Conservation (phyloP, 768 basidiomycete genomes). For the Mycena kentingensis region DNA sequence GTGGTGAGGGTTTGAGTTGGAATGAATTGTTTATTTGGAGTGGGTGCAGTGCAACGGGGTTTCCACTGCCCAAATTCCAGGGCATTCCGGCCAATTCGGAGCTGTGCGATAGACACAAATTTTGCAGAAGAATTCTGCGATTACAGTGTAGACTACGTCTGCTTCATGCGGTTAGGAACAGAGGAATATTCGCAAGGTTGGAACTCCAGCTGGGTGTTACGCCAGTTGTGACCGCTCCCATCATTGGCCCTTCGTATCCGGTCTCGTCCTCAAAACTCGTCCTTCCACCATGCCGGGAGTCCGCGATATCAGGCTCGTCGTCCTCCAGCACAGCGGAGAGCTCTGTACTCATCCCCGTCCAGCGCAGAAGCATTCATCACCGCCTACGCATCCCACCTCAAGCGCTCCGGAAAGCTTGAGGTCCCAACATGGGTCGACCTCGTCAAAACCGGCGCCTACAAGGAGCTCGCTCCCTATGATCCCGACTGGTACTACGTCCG, state of each 20-base stretch:
- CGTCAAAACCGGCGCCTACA: constrained; percentile 97
- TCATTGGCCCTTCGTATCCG: constrained; percentile 39
- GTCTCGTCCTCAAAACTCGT: constrained; percentile 48
- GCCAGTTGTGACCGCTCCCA: constrained; percentile 51
- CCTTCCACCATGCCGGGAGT: constrained; percentile 74
- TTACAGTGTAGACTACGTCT: too few species aligned
- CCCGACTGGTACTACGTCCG: constrained; percentile 99
- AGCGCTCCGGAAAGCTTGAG: constrained; percentile 98
- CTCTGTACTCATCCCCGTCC: constrained; percentile 15
- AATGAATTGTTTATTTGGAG: too few species aligned
- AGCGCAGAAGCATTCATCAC: constrained; percentile 94
- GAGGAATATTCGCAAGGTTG: too few species aligned
- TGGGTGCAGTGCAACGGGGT: too few species aligned
- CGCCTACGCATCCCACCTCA: constrained; percentile 94
- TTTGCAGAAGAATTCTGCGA: too few species aligned
- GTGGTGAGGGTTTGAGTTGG: constrained; percentile 12
- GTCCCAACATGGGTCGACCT: constrained; percentile 98
- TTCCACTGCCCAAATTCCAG: too few species aligned
- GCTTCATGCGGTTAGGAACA: too few species aligned
- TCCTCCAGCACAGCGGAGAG: constrained; percentile 20
- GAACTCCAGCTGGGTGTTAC: too few species aligned
- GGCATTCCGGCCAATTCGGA: too few species aligned
- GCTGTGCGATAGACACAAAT: too few species aligned
- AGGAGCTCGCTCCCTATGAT: constrained; percentile 98
- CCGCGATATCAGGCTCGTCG: constrained; percentile 79